Conservation (phyloP, 306 rosid species). For the Herpetospermum pedunculosum region DNA sequence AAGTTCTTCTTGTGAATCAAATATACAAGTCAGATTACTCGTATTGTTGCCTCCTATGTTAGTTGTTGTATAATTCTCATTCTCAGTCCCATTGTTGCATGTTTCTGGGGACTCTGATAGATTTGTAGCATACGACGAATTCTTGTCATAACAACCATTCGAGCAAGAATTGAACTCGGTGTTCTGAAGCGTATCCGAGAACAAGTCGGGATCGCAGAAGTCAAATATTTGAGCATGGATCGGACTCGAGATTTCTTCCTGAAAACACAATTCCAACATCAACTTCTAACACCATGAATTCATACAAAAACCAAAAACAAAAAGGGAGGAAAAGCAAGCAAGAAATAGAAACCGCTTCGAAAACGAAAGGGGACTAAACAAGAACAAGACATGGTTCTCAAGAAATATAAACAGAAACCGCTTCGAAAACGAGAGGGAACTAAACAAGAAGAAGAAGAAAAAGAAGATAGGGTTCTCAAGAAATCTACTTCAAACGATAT, state of each 20-base stretch:
- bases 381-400: too few relatives aligned
- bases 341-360: neutral
- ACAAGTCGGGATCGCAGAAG: constrained; percentile 54
- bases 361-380: neutral
- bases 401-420: neutral
- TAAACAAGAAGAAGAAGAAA: neutral
- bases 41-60: constrained; percentile 20
- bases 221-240: constrained; percentile 55
- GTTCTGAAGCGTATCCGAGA: constrained; percentile 62
- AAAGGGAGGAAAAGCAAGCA: neutral
- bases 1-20: constrained; percentile 68
- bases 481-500: neutral
- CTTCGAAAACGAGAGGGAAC: neutral
- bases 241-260: constrained; percentile 89
- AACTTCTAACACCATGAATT: neutral
- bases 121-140: constrained; percentile 42
- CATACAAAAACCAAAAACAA: neutral
- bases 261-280: constrained; percentile 27
- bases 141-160: constrained; percentile 62
- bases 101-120: constrained; percentile 35
- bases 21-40: constrained; percentile 40
- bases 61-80: too few relatives aligned
- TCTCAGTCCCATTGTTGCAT: constrained; percentile 31
- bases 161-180: constrained; percentile 76
- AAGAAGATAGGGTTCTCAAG: too few relatives aligned